phyloP scores from a whole-genome alignment of 805 yeast species.

The Metschnikowia cubensis region DNA sequence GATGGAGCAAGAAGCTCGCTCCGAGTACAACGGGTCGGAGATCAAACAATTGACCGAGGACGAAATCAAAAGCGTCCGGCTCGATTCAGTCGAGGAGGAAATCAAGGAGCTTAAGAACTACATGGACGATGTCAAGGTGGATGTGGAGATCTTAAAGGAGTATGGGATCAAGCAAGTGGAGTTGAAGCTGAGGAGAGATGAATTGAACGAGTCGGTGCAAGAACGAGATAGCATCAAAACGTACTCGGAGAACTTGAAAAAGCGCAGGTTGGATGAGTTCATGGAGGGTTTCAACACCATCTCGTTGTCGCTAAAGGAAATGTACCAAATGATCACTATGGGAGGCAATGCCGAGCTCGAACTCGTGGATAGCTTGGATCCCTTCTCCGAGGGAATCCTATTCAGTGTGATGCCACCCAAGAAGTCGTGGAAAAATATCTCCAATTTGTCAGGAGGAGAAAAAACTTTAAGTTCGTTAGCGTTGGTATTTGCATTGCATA shows the following conservation, averaged over 20 bases:
- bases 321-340: conserved; percentile 98
- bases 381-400: conserved; percentile 95
- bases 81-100: conserved; percentile 46
- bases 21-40: conserved; percentile 30
- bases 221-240: conserved; percentile 61
- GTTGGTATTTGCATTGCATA: conserved; percentile 91
- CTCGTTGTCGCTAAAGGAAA: conserved; percentile 83
- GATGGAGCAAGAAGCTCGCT: conserved; percentile 41
- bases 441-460: conserved; percentile 96
- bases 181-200: conserved; percentile 57
- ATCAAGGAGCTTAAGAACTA: conserved; percentile 52
- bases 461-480: conserved; percentile 94
- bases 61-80: conserved; percentile 47
- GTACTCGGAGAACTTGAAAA: conserved; percentile 63
- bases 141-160: conserved; percentile 71
- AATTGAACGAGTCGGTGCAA: conserved; percentile 63
- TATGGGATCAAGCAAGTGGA: conserved; percentile 67
- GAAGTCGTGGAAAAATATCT: conserved; percentile 94
- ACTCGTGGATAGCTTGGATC: conserved; percentile 90
- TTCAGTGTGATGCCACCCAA: conserved; percentile 99
- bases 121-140: conserved; percentile 55
- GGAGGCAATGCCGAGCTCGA: conserved; percentile 99
- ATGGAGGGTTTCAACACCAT: conserved; percentile 89
- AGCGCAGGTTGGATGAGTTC: conserved; percentile 77
- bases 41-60: conserved; percentile 47